A percentile compares a stretch with the other conserved stretches of the same genome.
Evolutionary conservation across 164 flowering plant genomes (phyloP).

Genomic region (Vitis rupestris): DNA sequence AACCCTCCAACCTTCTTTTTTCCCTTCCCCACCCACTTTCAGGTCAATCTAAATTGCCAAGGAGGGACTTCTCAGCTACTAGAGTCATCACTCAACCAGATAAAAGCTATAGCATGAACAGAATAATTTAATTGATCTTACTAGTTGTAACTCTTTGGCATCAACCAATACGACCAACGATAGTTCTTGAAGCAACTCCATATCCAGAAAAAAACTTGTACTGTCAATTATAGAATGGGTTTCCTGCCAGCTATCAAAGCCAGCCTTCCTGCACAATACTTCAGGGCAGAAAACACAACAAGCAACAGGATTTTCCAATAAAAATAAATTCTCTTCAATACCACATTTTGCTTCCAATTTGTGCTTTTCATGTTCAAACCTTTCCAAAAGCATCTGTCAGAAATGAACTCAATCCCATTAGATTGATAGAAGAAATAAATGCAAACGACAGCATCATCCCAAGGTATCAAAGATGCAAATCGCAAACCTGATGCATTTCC

Average conservation of each 20-base stretch:
- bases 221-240: constrained; percentile 49
- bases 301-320: constrained; percentile 16
- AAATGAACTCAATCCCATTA: background rate
- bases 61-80: no score
- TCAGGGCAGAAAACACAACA: constrained; percentile 59
- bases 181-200: constrained; percentile 52
- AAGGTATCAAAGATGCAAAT: background rate
- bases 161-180: constrained; percentile 38
- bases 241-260: constrained; percentile 50
- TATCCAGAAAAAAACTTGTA: constrained; percentile 60
- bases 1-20: no score
- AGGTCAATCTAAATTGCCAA: no score
- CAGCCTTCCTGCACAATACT: constrained; percentile 30
- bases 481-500: constrained; percentile 64
- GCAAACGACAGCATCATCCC: background rate
- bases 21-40: no score
- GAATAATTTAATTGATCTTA: constrained; percentile 20
- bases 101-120: background rate
- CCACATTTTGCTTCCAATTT: constrained; percentile 30
- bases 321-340: constrained; percentile 13
- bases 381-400: constrained; percentile 44
- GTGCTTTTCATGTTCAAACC: constrained; percentile 51
- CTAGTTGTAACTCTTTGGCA: constrained; percentile 25
- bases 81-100: no score
- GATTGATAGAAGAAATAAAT: background rate